Evolutionary conservation across 495 filamentous ascomycete genomes (phyloP), one percentile per base, ranked within the genome.

Genomic region (Aspergillus asperescens): DNA sequence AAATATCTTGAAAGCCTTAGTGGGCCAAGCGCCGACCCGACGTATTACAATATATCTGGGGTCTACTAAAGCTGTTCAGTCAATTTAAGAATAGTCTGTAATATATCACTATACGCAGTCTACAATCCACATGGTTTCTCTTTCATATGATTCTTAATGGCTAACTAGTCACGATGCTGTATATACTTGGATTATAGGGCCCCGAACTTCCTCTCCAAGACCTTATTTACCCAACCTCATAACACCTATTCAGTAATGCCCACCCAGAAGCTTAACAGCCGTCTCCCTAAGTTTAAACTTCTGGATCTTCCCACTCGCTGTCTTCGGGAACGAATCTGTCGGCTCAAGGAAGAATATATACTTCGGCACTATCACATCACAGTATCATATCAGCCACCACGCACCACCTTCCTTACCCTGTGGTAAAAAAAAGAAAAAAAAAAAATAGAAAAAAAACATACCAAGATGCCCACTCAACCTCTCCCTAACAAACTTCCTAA

Each of bases 231-330:
- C 32, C 32, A 35, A 13, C 32, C n/a, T 35, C 32, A 35, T 28
- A 8, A 4, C 4, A 28, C 25, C 7, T 34, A 12, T 15, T 4
- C 35, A 3, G 4, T 24, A 42, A 13, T 37, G 16, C 15, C 73
- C 66, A 7, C 66, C 63, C 27, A 82, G 42, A 27, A 77, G 56
- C 52, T 73, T 57, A 20, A 81, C 56, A 0, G 84, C 86, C 58
- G 73, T 66, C 31, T 90, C 85, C 65, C 78, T 80, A 60, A 98
- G 70, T 66, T 88, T 94, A 69, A 87, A 96, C 68, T 96, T 96
- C 73, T 96, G 89, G 35, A 98, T 93, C 77, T 98, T 98, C 25
- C 93, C 93, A 64, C 89, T 95, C 16, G 89, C 87, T 18, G 93
- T 98, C 76, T 95, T 96, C 7, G 93, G 93, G 60, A 88, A 93